phyloP scores from a whole-genome alignment of 2,329 filamentous ascomycete genomes.

The Botrytis byssoidea region DNA sequence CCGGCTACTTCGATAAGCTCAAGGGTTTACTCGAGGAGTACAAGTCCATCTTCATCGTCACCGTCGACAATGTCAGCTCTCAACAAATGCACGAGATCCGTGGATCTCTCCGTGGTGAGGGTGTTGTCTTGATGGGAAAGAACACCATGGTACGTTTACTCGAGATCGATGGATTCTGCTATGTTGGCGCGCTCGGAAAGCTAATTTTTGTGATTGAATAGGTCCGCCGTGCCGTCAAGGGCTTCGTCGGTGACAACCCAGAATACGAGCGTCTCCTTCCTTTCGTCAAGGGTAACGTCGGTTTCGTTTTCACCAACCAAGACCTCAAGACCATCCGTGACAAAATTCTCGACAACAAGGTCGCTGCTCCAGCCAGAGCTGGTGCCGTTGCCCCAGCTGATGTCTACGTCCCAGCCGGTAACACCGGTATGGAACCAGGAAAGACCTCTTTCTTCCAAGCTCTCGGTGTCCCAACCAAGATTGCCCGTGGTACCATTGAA shows the following conservation, averaged over 20 bases:
- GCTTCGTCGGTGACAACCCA: constrained; percentile 83
- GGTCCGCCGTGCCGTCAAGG: constrained; percentile 96
- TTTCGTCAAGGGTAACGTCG: constrained; percentile 94
- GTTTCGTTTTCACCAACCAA: constrained; percentile 98
- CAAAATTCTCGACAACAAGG: constrained; percentile 95
- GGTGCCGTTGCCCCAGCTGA: constrained; percentile 92
- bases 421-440: constrained; percentile 99
- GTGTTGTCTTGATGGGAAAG: constrained; percentile 98
- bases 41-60: constrained; percentile 96
- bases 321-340: constrained; percentile 91
- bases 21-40: constrained; percentile 95
- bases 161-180: neutral
- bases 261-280: constrained; percentile 98
- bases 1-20: constrained; percentile 99
- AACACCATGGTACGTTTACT: constrained; percentile 84
- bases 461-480: constrained; percentile 99
- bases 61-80: constrained; percentile 98
- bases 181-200: neutral
- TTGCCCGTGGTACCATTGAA: constrained; percentile 99
- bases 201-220: constrained; percentile 39
- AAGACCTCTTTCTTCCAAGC: constrained; percentile 99
- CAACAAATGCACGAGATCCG: constrained; percentile 99
- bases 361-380: constrained; percentile 95
- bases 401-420: constrained; percentile 94
- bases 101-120: constrained; percentile 82